These are phyloP conservation scores for Allium fistulosum DNA, from an alignment of 106 monocot species.

Conservation along the genomic window DNA sequence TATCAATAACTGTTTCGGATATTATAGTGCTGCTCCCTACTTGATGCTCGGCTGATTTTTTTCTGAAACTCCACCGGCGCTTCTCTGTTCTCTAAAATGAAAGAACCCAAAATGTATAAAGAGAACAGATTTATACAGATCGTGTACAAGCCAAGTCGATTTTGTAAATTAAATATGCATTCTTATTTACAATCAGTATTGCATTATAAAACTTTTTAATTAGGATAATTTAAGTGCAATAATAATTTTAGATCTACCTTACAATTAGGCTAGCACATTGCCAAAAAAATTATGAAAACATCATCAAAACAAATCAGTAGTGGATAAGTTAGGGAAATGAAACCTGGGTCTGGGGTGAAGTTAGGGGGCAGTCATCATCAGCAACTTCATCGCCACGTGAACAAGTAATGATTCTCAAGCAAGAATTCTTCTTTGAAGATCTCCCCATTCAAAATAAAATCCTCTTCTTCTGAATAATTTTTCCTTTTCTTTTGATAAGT, in stretches of 20 bases:
- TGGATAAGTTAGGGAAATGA: not conserved
- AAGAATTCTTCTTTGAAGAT: constrained; percentile 6
- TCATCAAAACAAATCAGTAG: not conserved
- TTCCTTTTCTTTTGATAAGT: not conserved
- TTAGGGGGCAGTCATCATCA: constrained; percentile 3
- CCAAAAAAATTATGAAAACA: not conserved
- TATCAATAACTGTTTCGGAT: constrained; percentile 21
- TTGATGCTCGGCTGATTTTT: constrained; percentile 32
- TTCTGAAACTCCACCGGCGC: constrained; percentile 55
- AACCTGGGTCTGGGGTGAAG: not conserved
- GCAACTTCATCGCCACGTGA: constrained; percentile 9
- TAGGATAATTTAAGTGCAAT: not conserved
- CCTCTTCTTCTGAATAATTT: too few species aligned
- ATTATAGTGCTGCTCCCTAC: constrained; percentile 32
- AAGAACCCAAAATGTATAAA: not conserved
- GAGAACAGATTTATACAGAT: not conserved
- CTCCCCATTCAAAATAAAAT: constrained; percentile 13
- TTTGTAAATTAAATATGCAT: too few species aligned
- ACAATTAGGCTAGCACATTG: not conserved
- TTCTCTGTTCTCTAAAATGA: constrained; percentile 34
- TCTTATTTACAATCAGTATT: not conserved
- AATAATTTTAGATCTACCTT: not conserved
- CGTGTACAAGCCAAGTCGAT: not conserved
- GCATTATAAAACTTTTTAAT: not conserved
- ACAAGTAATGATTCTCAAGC: constrained; percentile 27